A percentile compares a stretch with the other conserved stretches of the same genome.
Evolutionary conservation across 495 filamentous ascomycete species (phyloP).

Genomic region (Xylaria acuta): DNA sequence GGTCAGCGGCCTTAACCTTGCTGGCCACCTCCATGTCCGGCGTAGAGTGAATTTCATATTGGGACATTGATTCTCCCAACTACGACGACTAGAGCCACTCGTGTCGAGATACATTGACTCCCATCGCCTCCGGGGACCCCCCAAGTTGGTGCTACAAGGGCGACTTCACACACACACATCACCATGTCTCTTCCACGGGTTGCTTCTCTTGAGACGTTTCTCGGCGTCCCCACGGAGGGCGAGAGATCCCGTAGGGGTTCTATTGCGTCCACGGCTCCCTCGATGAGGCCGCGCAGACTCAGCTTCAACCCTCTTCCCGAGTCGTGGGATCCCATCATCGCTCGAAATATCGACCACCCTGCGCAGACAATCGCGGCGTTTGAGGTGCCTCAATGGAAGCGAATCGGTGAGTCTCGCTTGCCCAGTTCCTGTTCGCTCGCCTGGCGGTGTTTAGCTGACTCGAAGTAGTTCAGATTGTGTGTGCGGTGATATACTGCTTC

Average conservation of each 20-base stretch:
- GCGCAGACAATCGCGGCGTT: slow-evolving; percentile 68
- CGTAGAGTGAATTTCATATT: background rate
- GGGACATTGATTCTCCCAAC: background rate
- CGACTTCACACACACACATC: slow-evolving; percentile 1
- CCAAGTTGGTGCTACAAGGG: background rate
- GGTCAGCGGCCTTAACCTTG: background rate
- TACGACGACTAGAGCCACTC: background rate
- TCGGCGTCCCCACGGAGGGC: slow-evolving; percentile 45
- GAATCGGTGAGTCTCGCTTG: slow-evolving; percentile 61
- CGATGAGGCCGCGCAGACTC: slow-evolving; percentile 51
- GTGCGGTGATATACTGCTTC: slow-evolving; percentile 81
- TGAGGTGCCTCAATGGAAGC: slow-evolving; percentile 68
- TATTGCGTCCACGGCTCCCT: slow-evolving; percentile 30
- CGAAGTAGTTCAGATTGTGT: slow-evolving; percentile 61
- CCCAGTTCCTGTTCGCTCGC: background rate
- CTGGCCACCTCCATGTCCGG: slow-evolving; percentile 2
- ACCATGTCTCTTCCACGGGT: slow-evolving; percentile 60
- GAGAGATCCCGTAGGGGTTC: slow-evolving; percentile 49
- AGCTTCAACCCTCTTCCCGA: slow-evolving; percentile 61
- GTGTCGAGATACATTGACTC: background rate
- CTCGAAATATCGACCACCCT: slow-evolving; percentile 33
- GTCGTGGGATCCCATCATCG: slow-evolving; percentile 51
- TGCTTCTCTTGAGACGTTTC: slow-evolving; percentile 58
- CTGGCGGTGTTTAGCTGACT: slow-evolving; percentile 18
- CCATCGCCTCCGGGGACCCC: background rate